Evolutionary conservation across 2,329 filamentous ascomycete genomes (phyloP).

Genomic region (Apiospora rasikravindrae): DNA sequence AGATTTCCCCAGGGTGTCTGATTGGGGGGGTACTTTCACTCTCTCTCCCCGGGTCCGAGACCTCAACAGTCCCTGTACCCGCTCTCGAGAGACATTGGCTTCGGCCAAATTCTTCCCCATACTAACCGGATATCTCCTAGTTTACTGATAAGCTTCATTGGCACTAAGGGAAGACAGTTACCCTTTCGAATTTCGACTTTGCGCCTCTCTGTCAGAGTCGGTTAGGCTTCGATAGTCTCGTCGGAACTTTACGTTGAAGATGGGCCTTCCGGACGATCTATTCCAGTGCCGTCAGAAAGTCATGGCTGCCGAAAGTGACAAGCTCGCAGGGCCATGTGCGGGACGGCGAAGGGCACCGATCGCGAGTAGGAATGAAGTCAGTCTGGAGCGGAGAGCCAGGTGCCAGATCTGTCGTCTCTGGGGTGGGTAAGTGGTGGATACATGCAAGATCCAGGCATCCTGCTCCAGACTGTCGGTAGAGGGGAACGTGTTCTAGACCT

Average conservation of each 20-base stretch:
- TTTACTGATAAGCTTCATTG: slow-evolving; percentile 5
- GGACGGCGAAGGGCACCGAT: neutral
- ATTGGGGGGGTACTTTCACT: neutral
- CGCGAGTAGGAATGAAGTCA: neutral
- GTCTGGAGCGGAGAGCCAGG: neutral
- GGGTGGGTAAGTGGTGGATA: neutral
- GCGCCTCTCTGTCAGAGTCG: neutral
- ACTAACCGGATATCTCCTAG: neutral
- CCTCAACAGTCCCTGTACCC: neutral
- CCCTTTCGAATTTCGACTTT: neutral
- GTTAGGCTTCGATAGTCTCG: neutral
- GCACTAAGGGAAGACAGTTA: slow-evolving; percentile 7
- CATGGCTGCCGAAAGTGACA: neutral
- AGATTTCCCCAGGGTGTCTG: neutral
- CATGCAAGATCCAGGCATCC: neutral
- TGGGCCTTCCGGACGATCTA: neutral
- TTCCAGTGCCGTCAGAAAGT: neutral
- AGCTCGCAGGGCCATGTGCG: neutral
- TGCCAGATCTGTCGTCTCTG: neutral
- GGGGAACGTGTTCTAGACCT: slow-evolving; percentile 3
- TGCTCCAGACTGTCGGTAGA: slow-evolving; percentile 10
- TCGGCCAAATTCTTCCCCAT: slow-evolving; percentile 14
- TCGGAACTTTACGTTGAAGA: neutral
- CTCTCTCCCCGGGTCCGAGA: neutral
- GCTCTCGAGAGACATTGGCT: neutral